Percentiles rank a stretch among this genome's conserved stretches.
These are phyloP conservation scores for Lentinula sp. DNA, from an alignment of 768 basidiomycete species.

Conservation along the genomic window DNA sequence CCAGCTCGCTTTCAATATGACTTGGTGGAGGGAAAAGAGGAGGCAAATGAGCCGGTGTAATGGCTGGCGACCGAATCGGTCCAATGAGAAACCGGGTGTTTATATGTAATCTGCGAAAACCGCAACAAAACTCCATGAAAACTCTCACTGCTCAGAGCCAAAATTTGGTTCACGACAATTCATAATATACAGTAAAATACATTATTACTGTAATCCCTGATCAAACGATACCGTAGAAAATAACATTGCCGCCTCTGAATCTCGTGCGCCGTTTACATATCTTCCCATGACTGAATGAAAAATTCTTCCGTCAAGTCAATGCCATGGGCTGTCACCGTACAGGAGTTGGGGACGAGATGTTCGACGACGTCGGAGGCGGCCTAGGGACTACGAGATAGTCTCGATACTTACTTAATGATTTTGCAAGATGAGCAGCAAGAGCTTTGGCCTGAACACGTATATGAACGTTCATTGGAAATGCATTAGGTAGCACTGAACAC, in stretches of 20 bases:
- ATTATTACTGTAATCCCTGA: not conserved
- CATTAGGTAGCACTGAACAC: conserved; percentile 9
- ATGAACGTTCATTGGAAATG: not conserved
- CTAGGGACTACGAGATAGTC: conserved; percentile 26
- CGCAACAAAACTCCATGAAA: not conserved
- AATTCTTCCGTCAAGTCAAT: not conserved
- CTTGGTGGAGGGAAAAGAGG: not conserved
- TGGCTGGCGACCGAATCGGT: not conserved
- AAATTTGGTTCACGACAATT: no score
- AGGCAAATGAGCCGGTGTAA: not conserved
- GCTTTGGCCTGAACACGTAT: conserved; percentile 28
- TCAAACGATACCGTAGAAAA: not conserved
- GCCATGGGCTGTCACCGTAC: conserved; percentile 8
- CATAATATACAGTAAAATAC: not conserved
- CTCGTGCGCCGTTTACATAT: not conserved
- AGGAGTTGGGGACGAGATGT: conserved; percentile 27
- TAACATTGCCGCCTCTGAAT: not conserved
- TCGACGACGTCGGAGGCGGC: conserved; percentile 19
- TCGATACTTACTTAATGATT: conserved; percentile 36
- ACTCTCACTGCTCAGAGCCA: not conserved
- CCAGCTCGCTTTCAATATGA: conserved; percentile 4
- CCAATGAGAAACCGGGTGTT: conserved; percentile 1
- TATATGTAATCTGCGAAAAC: not conserved
- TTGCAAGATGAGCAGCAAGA: conserved; percentile 38
- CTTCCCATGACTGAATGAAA: not conserved